Evolutionary conservation across 345 rosid species (phyloP).

Genomic region (Brassica napus): DNA sequence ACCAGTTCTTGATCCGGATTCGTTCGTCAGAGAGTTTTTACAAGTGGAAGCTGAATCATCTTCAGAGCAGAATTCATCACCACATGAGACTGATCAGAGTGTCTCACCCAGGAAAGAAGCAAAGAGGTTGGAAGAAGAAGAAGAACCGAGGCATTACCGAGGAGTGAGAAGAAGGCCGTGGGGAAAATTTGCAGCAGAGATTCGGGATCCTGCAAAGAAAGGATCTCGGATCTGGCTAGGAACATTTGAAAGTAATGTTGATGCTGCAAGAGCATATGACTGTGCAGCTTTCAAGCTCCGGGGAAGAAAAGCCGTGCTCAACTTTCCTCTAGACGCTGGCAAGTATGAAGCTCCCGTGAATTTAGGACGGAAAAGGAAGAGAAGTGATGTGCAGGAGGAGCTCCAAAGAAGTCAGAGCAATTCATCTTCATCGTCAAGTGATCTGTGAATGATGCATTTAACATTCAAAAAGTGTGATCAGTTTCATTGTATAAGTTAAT

Average conservation of each 20-base stretch:
- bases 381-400: constrained; percentile 29
- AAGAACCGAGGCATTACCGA: constrained; percentile 60
- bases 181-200: constrained; percentile 97
- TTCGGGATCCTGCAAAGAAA: constrained; percentile 74
- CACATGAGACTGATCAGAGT: constrained; percentile 31
- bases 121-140: constrained; percentile 19
- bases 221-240: constrained; percentile 91
- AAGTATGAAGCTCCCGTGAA: constrained; percentile 46
- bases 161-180: constrained; percentile 92
- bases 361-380: constrained; percentile 58
- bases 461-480: neutral
- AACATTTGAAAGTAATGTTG: constrained; percentile 66
- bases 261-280: constrained; percentile 92
- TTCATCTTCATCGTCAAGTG: constrained; percentile 29
- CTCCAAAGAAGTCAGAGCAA: constrained; percentile 33
- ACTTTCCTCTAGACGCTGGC: constrained; percentile 87
- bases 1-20: constrained; percentile 31
- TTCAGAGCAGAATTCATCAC: constrained; percentile 26
- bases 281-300: constrained; percentile 85
- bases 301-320: constrained; percentile 79
- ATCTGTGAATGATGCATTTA: constrained; percentile 20
- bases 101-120: constrained; percentile 4
- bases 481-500: constrained; percentile 12
- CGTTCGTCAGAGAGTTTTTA: constrained; percentile 25
- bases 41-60: constrained; percentile 24